Evolutionary conservation across 768 basidiomycete genomes (phyloP).

Genomic region (Ramaria sp.): DNA sequence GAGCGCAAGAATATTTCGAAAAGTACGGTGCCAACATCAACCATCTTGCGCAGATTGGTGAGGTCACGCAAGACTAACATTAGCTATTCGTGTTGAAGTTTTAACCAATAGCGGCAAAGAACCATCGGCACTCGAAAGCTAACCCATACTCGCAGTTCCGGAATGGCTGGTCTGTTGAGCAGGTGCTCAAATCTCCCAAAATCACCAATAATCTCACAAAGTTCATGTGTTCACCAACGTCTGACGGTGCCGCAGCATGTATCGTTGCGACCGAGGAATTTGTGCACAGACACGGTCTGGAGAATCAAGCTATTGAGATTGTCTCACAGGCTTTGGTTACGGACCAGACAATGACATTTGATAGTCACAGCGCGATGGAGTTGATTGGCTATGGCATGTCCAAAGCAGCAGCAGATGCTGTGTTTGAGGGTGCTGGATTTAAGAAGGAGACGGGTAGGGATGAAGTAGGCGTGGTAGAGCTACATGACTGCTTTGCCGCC

Average conservation of each 20-base stretch:
- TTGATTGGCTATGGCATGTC: conserved; percentile 76
- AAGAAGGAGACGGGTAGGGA: conserved; percentile 49
- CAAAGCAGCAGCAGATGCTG: conserved; percentile 52
- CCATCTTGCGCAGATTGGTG: conserved; percentile 71
- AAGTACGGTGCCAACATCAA: conserved; percentile 59
- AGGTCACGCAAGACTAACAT: conserved; percentile 12
- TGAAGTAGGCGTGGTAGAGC: conserved; percentile 73
- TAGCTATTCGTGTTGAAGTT: not conserved
- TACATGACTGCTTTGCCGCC: conserved; percentile 80
- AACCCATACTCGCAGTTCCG: conserved; percentile 86
- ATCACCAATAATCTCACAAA: conserved; percentile 68
- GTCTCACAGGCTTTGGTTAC: conserved; percentile 56
- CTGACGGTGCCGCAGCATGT: conserved; percentile 52
- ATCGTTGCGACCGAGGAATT: conserved; percentile 73
- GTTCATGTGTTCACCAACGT: conserved; percentile 84
- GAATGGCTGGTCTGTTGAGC: conserved; percentile 63
- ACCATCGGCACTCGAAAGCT: conserved; percentile 69
- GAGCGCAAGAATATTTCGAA: conserved; percentile 62
- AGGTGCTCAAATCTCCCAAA: conserved; percentile 54
- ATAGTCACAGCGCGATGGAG: conserved; percentile 64
- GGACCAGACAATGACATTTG: conserved; percentile 54
- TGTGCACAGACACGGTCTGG: conserved; percentile 55
- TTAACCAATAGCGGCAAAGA: conserved; percentile 53
- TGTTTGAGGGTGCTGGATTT: conserved; percentile 64
- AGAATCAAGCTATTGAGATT: conserved; percentile 84